Conservation (phyloP, 2,329 filamentous ascomycete genomes). For the Fusarium sp. region DNA sequence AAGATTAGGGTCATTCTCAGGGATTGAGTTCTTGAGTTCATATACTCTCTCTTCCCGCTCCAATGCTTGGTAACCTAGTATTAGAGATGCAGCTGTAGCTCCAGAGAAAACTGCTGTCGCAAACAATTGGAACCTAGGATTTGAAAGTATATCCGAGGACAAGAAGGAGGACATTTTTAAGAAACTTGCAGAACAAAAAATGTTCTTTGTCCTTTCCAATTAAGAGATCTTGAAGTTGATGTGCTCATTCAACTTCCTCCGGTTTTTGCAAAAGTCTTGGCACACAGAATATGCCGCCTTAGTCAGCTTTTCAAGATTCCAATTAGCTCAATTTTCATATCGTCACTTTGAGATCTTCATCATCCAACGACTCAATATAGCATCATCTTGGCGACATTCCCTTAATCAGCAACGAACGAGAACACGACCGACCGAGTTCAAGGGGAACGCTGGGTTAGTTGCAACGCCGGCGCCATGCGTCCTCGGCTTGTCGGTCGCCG, state of each 20-base stretch:
- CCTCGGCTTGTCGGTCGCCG: constrained; percentile 52
- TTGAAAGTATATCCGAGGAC: constrained; percentile 55
- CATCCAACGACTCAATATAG: constrained; percentile 8
- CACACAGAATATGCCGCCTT: constrained; percentile 23
- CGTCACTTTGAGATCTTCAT: constrained; percentile 22
- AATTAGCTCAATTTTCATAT: constrained; percentile 32
- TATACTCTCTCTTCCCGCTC: constrained; percentile 64
- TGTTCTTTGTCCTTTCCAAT: not conserved
- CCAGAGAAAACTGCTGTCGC: constrained; percentile 76
- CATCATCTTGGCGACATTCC: constrained; percentile 2
- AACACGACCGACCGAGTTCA: not conserved
- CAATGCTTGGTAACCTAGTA: constrained; percentile 72
- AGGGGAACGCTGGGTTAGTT: not conserved
- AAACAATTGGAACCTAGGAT: constrained; percentile 69
- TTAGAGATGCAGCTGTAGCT: constrained; percentile 67
- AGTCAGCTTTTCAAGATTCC: constrained; percentile 30
- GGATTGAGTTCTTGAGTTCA: constrained; percentile 70
- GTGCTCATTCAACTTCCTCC: not conserved
- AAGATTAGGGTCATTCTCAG: constrained; percentile 45
- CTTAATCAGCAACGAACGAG: not conserved
- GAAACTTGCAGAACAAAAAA: constrained; percentile 23
- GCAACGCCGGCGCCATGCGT: constrained; percentile 49
- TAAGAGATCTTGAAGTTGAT: not conserved
- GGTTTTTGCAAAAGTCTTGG: constrained; percentile 23
- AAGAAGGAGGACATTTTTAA: constrained; percentile 57